Percentiles rank a stretch among this genome's conserved stretches.
phyloP scores from a whole-genome alignment of 176 grass and related monocot species.

The Alopecurus myosuroides region DNA sequence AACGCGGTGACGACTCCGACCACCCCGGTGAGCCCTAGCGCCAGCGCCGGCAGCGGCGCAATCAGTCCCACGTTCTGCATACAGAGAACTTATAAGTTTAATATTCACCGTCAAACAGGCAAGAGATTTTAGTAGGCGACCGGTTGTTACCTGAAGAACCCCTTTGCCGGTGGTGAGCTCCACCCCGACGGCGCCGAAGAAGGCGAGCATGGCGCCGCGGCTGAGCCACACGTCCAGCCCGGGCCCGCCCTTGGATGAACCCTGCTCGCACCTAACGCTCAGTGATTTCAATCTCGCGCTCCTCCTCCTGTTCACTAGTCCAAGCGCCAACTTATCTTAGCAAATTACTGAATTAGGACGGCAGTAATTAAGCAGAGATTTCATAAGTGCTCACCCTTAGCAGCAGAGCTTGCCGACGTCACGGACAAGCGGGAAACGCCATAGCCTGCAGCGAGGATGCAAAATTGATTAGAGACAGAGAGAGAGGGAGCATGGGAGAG shows the following conservation, averaged over 20 bases:
- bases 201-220: conserved; percentile 71
- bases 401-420: background rate
- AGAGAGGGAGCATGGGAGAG: background rate
- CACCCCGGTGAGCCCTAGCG: conserved; percentile 52
- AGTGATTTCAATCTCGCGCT: conserved; percentile 22
- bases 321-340: background rate
- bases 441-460: background rate
- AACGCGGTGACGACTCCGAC: conserved; percentile 52
- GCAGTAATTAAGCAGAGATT: background rate
- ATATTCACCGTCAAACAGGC: background rate
- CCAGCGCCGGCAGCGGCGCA: conserved; percentile 55
- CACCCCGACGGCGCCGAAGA: conserved; percentile 44
- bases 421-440: background rate
- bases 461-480: background rate
- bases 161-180: conserved; percentile 75
- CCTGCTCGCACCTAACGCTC: conserved; percentile 62
- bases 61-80: conserved; percentile 64
- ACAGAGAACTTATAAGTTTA: background rate
- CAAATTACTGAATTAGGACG: background rate
- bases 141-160: conserved; percentile 46
- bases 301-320: conserved; percentile 10
- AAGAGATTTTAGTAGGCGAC: no score
- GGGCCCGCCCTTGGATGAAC: conserved; percentile 36
- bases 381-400: no score
- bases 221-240: conserved; percentile 77